A percentile compares a stretch with the other conserved stretches of the same genome.
phyloP scores from a whole-genome alignment of 352 stramenopile genomes.

The Blastocystis hominis region DNA sequence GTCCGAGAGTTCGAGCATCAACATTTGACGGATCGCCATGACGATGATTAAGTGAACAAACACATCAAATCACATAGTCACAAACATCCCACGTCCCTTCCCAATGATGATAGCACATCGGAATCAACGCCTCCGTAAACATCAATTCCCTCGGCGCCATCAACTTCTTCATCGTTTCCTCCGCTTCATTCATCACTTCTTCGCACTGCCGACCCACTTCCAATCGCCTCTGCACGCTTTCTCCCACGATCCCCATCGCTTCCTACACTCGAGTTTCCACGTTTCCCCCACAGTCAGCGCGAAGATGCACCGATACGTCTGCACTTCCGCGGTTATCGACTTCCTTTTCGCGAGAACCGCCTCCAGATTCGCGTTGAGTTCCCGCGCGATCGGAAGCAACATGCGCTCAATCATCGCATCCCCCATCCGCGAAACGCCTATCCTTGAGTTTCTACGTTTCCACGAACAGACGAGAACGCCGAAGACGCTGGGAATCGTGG shows the following conservation, averaged over 20 bases:
- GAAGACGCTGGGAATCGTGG: slow-evolving; percentile 1
- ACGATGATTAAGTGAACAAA: background rate
- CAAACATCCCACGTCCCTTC: slow-evolving; percentile 10
- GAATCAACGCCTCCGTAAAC: background rate
- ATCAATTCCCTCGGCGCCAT: background rate
- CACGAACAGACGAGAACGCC: background rate
- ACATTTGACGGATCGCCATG: slow-evolving; percentile 36
- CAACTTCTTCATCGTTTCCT: background rate
- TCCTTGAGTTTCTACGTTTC: background rate
- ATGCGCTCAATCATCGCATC: background rate
- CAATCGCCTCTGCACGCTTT: background rate
- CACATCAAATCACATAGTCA: slow-evolving; percentile 41
- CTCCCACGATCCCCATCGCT: background rate
- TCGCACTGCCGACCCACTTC: background rate
- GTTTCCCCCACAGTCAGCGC: background rate
- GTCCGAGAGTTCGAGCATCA: slow-evolving; percentile 36
- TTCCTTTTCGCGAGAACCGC: background rate
- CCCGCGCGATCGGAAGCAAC: background rate
- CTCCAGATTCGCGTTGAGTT: background rate
- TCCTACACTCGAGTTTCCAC: background rate
- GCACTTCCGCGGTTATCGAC: background rate
- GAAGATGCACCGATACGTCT: slow-evolving; percentile 18
- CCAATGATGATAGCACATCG: slow-evolving; percentile 10
- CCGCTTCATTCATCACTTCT: background rate
- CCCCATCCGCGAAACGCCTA: background rate